Evolutionary conservation across 2,329 filamentous ascomycete genomes (phyloP).

Genomic region (Kalmusia sp.): DNA sequence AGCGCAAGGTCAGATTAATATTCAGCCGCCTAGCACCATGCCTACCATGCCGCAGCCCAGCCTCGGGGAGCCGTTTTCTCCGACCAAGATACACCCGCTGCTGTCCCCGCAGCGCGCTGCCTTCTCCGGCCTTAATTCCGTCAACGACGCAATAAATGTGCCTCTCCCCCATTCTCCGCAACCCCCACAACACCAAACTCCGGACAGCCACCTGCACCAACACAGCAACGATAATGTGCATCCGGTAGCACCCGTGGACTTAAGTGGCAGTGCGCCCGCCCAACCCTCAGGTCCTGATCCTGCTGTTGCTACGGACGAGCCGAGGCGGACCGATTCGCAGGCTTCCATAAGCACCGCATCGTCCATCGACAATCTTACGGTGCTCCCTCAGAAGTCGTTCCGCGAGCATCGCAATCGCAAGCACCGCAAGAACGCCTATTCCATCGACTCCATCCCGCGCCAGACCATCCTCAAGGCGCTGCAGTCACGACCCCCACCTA

Average conservation of each 20-base stretch:
- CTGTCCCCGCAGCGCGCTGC: constrained; percentile 39
- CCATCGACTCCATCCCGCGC: constrained; percentile 72
- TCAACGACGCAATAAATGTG: constrained; percentile 31
- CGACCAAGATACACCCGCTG: constrained; percentile 43
- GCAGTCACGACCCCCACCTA: constrained; percentile 65
- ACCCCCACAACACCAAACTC: constrained; percentile 29
- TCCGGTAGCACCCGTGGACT: constrained; percentile 34
- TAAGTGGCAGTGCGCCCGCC: constrained; percentile 36
- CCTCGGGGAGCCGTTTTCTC: constrained; percentile 41
- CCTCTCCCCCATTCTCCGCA: constrained; percentile 28
- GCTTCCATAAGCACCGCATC: constrained; percentile 37
- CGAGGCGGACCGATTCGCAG: constrained; percentile 25
- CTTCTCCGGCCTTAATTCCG: constrained; percentile 44
- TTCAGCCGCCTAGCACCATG: constrained; percentile 14
- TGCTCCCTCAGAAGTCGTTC: constrained; percentile 44
- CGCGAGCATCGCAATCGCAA: constrained; percentile 45
- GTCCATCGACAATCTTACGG: constrained; percentile 44
- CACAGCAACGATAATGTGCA: constrained; percentile 31
- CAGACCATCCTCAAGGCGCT: constrained; percentile 86
- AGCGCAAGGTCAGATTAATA: constrained; percentile 14
- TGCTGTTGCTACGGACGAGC: constrained; percentile 34
- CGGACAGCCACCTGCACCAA: constrained; percentile 5
- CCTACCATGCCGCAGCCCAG: constrained; percentile 22
- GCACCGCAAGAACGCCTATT: constrained; percentile 53
- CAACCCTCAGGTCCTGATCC: constrained; percentile 5